These are phyloP conservation scores for Gracilaria caudata DNA, from an alignment of 23 red algal genomes.

Conservation along the genomic window DNA sequence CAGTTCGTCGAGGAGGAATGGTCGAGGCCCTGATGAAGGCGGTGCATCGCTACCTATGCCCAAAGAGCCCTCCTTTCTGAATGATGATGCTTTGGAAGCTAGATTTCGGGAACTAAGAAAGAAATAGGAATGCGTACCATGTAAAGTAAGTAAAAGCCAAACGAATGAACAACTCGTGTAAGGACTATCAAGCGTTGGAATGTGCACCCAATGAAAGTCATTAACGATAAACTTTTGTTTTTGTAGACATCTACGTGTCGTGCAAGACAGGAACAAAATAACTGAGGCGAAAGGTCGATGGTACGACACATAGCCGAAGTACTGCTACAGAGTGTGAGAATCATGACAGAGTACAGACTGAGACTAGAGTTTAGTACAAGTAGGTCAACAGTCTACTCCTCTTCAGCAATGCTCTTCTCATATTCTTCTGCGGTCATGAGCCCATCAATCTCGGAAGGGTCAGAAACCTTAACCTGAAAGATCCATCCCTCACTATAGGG, in stretches of 20 bases:
- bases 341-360: neutral
- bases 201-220: neutral
- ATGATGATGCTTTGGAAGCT: conserved; percentile 46
- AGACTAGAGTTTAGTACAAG: neutral
- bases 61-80: conserved; percentile 11
- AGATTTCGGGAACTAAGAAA: conserved; percentile 33
- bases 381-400: neutral
- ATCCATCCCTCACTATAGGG: conserved; percentile 87
- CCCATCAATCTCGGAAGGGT: conserved; percentile 63
- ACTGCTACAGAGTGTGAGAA: neutral
- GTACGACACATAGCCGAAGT: neutral
- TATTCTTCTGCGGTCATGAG: conserved; percentile 72
- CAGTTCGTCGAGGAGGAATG: neutral
- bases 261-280: neutral
- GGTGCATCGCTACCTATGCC: neutral
- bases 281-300: neutral
- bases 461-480: conserved; percentile 79
- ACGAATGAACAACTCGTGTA: neutral
- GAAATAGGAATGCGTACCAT: conserved; percentile 13
- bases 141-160: neutral
- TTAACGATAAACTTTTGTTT: neutral
- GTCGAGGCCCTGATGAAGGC: conserved; percentile 18
- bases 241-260: neutral
- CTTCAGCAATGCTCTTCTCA: conserved; percentile 18
- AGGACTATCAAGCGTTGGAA: neutral